Conservation (phyloP, 2,329 filamentous ascomycete genomes). For the Paramyrothecium roridum region DNA sequence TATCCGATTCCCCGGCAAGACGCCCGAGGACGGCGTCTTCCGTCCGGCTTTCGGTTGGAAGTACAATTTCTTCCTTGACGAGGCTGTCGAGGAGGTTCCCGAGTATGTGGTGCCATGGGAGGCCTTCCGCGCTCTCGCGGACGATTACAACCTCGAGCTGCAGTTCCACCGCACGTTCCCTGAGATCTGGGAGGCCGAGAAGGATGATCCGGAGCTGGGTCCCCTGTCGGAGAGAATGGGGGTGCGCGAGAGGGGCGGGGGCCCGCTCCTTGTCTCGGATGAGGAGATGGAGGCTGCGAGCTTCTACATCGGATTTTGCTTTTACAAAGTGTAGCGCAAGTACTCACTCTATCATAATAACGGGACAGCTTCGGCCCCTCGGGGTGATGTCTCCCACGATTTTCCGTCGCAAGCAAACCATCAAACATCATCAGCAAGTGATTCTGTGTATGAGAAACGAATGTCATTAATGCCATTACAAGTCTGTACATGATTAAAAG, state of each 20-base stretch:
- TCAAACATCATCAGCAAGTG: too few species aligned
- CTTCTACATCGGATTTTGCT: constrained; percentile 94
- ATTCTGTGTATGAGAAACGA: constrained; percentile 1
- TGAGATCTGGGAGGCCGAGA: constrained; percentile 90
- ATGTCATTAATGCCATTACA: constrained; percentile 14
- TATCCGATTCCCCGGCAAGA: constrained; percentile 81
- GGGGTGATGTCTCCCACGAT: too few species aligned
- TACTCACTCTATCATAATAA: neutral
- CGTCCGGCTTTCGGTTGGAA: constrained; percentile 96
- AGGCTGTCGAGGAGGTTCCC: constrained; percentile 92
- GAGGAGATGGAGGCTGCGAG: constrained; percentile 91
- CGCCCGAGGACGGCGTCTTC: constrained; percentile 84
- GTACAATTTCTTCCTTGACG: constrained; percentile 93
- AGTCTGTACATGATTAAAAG: constrained; percentile 5
- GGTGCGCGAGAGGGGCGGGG: constrained; percentile 69
- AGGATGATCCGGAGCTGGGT: constrained; percentile 77
- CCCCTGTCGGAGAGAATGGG: constrained; percentile 94
- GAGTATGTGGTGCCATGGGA: constrained; percentile 99
- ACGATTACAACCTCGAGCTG: constrained; percentile 94
- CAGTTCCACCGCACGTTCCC: constrained; percentile 89
- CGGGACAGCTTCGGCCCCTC: neutral
- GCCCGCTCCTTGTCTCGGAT: constrained; percentile 66
- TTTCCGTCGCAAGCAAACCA: too few species aligned
- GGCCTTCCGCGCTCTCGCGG: constrained; percentile 89
- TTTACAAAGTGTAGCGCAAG: constrained; percentile 86